These are phyloP conservation scores for Sporothrix euskadiensis DNA, from an alignment of 2,329 filamentous ascomycete genomes.

Conservation along the genomic window DNA sequence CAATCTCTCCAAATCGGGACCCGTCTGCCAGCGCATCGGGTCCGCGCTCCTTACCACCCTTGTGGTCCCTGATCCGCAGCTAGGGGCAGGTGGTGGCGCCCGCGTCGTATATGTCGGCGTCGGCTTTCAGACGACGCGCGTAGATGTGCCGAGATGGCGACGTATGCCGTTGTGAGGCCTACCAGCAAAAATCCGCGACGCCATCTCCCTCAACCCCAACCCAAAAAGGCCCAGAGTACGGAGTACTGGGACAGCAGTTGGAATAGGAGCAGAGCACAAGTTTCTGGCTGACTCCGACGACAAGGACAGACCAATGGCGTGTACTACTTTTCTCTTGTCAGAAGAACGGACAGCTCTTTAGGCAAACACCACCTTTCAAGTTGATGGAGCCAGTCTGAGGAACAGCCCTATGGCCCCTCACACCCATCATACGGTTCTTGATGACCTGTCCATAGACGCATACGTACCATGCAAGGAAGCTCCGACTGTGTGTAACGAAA, in stretches of 20 bases:
- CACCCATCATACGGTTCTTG: too few species aligned
- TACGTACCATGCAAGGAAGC: neutral
- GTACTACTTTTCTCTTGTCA: neutral
- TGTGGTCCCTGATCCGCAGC: neutral
- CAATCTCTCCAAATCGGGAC: neutral
- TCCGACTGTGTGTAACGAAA: neutral
- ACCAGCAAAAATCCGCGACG: neutral
- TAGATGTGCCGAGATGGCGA: conserved; percentile 8
- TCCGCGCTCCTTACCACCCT: neutral
- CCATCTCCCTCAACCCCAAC: neutral
- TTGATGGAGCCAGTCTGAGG: neutral
- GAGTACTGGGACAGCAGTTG: neutral
- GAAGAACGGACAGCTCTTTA: neutral
- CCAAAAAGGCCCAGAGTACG: neutral
- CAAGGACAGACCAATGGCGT: neutral
- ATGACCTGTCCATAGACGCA: neutral
- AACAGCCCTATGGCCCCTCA: neutral
- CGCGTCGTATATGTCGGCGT: neutral
- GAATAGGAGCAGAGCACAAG: neutral
- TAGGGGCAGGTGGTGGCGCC: neutral
- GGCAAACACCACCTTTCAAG: neutral
- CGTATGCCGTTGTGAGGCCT: neutral
- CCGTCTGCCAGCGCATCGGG: neutral
- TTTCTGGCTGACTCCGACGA: neutral
- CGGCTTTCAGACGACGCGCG: neutral